Conservation (phyloP, 2,329 filamentous ascomycete genomes). For the Aspergillus tanneri region DNA sequence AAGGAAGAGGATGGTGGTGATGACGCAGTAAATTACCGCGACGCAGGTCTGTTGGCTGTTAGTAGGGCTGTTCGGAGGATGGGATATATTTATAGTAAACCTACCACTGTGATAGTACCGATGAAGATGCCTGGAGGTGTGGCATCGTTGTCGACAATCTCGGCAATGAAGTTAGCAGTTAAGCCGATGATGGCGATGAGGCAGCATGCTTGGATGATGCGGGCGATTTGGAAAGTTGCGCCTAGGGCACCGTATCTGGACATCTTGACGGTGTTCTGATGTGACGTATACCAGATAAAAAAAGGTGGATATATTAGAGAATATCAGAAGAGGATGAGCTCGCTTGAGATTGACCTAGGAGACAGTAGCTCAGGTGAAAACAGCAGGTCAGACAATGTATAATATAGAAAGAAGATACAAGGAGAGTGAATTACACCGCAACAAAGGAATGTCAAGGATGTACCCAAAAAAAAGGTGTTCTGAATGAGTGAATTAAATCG, state of each 20-base stretch:
- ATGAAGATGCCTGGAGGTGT: conserved; percentile 71
- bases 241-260: conserved; percentile 66
- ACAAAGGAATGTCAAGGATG: not conserved
- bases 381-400: not conserved
- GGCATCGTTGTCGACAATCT: conserved; percentile 67
- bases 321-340: no score
- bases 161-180: conserved; percentile 75
- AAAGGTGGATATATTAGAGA: not conserved
- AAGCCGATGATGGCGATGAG: conserved; percentile 79
- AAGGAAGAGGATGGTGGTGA: conserved; percentile 78
- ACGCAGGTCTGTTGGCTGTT: conserved; percentile 67
- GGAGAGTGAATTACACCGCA: not conserved
- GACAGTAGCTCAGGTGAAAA: no score
- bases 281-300: not conserved
- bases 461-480: not conserved
- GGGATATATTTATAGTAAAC: conserved; percentile 38
- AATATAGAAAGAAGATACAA: not conserved
- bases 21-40: conserved; percentile 72
- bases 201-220: conserved; percentile 67
- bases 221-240: conserved; percentile 72
- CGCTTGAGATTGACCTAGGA: no score
- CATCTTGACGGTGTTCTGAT: conserved; percentile 21
- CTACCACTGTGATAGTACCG: conserved; percentile 75
- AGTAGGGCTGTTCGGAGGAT: conserved; percentile 13
- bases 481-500: not conserved